Base-by-base conservation (phyloP, 2,329 filamentous ascomycete genomes). In the Sordariomycetes sp. region DNA sequence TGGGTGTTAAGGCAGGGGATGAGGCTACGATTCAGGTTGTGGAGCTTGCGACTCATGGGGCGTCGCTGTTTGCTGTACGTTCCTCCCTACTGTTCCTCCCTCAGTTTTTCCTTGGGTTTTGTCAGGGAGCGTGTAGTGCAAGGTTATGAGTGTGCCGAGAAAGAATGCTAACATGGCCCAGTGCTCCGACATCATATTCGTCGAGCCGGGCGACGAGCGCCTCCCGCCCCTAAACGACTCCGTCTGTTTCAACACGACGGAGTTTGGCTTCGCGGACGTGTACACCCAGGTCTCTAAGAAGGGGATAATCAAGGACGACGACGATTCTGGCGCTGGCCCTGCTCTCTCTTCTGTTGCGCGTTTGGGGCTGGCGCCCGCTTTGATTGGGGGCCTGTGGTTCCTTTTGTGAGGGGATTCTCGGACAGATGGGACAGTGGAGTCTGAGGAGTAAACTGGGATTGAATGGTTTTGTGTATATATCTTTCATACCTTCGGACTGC, bases 181-280 rank as follows among this genome's bases (percentile, higher is more conserved):
- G 88, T 95, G 89, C 67, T 89, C 89, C 61, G 89, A 95, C 65
- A 90, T 95, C 63, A 90, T 84, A n/a, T 90, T 95, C 63, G 59
- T 61, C 53, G 59, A 62, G 20, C 58, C 58, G n/a, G 58, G 53
- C 28, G 86, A 85, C 50, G 82, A 86, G 52, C 68, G 69, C 35
- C 81, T 90, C 17, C 74, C 74, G 3, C 52, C 57, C 17, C 39
- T 57, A 20, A 62, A 62, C 55, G 48, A 58, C 56, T 75, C 79
- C 15, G 91, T 91, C 70, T 95, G 89, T 75, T 87, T 85, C 73
- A 95, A 95, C 72, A 86, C 81, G 60, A 57, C 78, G 34, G 72
- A 85, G 59, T 81, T 91, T 63, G 76, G 76, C 58, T 88, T 89
- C 73, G 76, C 85, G 58, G 75, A 81, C 60, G 75, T 91, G 60